Evolutionary conservation across 345 rosid genomes (phyloP).

Genomic region (Aurinia saxatilis): DNA sequence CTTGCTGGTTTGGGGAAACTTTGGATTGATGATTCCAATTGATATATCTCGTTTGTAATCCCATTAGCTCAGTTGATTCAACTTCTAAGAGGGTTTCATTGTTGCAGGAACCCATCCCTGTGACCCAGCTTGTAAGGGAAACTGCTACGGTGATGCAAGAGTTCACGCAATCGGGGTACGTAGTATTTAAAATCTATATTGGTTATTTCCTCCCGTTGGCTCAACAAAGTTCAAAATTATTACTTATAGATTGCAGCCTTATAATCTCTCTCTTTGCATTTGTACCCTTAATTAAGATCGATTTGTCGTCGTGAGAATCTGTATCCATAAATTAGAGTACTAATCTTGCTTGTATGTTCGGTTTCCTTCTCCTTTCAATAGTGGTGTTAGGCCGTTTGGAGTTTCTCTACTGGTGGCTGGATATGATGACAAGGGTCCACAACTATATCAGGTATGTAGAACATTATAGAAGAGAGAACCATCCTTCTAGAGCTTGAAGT

Average conservation of each 20-base stretch:
- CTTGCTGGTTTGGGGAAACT: too few relatives aligned
- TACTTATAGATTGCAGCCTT: too few relatives aligned
- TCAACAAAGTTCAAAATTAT: too few relatives aligned
- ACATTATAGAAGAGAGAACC: not conserved
- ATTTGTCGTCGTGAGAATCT: too few relatives aligned
- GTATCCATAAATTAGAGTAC: not conserved
- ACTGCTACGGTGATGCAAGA: conserved; percentile 99
- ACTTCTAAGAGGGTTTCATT: not conserved
- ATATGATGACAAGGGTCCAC: conserved; percentile 94
- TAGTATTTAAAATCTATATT: not conserved
- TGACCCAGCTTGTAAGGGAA: conserved; percentile 93
- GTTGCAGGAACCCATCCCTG: conserved; percentile 87
- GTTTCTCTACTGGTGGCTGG: conserved; percentile 93
- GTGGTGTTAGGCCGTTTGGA: conserved; percentile 98
- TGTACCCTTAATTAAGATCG: not conserved
- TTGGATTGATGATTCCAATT: not conserved
- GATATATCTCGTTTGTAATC: not conserved
- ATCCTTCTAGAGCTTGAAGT: not conserved
- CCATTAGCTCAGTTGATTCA: not conserved
- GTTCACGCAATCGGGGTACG: conserved; percentile 95
- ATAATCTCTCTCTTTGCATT: not conserved
- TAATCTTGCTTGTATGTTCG: not conserved
- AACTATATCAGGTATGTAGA: conserved; percentile 69
- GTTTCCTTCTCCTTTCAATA: conserved; percentile 8
- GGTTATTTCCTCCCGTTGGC: not conserved